Percentiles rank a stretch among this genome's conserved stretches.
phyloP scores from a whole-genome alignment of 768 basidiomycete species.

The Pulveroboletus ravenelii region DNA sequence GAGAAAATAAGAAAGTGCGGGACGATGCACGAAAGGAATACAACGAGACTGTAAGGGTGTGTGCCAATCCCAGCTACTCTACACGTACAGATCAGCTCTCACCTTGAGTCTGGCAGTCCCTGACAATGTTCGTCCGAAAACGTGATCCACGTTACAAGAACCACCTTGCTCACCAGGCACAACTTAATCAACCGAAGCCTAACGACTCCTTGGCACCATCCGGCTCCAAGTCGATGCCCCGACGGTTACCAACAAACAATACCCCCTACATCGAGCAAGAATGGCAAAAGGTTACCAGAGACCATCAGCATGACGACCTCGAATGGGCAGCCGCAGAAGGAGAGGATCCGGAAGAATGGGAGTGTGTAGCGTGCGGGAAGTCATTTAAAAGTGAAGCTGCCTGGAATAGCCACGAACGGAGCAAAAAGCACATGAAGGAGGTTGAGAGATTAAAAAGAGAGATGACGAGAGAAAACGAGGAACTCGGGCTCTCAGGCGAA shows the following conservation, averaged over 20 bases:
- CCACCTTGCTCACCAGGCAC: conserved; percentile 47
- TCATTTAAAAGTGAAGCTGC: conserved; percentile 87
- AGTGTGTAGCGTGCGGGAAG: conserved; percentile 94
- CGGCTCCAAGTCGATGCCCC: conserved; percentile 21
- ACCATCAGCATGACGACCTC: conserved; percentile 43
- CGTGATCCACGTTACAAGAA: conserved; percentile 85
- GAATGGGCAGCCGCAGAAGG: conserved; percentile 75
- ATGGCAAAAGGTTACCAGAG: conserved; percentile 70
- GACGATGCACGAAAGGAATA: conserved; percentile 88
- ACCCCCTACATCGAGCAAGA: conserved; percentile 74
- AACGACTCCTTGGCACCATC: conserved; percentile 31
- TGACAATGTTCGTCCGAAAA: conserved; percentile 74
- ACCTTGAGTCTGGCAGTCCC: conserved; percentile 42
- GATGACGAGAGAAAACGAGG: conserved; percentile 73
- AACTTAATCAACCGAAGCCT: conserved; percentile 31
- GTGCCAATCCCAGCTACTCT: conserved; percentile 21
- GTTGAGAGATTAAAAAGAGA: conserved; percentile 71
- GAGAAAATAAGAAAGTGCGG: conserved; percentile 89
- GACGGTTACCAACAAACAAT: conserved; percentile 20
- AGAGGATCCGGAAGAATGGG: conserved; percentile 76
- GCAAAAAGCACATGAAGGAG: conserved; percentile 89
- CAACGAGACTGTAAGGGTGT: conserved; percentile 83
- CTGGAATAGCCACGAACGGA: conserved; percentile 95
- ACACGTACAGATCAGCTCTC: neutral
- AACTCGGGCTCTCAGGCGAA: conserved; percentile 48